Evolutionary conservation across 1,284 basidiomycete species (phyloP), one percentile per base, ranked within the genome.

Genomic region (Peniophora sp.): DNA sequence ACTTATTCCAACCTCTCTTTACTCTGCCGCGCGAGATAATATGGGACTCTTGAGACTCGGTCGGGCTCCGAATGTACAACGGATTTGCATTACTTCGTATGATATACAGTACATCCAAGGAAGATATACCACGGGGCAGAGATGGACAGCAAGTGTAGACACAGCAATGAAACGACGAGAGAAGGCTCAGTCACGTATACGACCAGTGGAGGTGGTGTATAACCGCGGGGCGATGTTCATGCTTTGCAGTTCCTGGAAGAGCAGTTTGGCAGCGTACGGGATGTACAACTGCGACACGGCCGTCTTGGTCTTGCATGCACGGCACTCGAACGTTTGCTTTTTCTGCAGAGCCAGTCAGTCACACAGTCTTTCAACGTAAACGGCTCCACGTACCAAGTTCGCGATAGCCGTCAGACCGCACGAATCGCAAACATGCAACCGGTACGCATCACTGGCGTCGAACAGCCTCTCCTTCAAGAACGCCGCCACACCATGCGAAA

Each of bases 401-500:
- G 94, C 94, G 62, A 97, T 94, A 2, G 94, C 94, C 23, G 92
- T 95, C 54, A 97, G 72, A 60, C 94, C 95, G 63, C 94, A 94
- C 88, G 94, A 92, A 67, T 97, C 94, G 66, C 94, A 97, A 53
- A 97, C 92, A 65, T 97, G 95, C 49, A 97, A 72, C 47, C 94
- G 83, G 70, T 95, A 96, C n/a, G 92, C 93, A 67, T 97, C 94
- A 62, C 91, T 94, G 18, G 88, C 88, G 69, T 93, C 92, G 62
- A 93, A 95, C 65, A 96, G 74, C 57, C 92, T 86, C 72, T 96
- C 93, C 69, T 96, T 96, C 68, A 99, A 70, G 84, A 99, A 99
- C 2, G 84, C 91, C 35, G 97, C 96, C 58, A 98, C 95, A 68
- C 97, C 97, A 73, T 99, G 97, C 36, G 96, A 97, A 57, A 99